A percentile compares a stretch with the other conserved stretches of the same genome.
phyloP scores from a whole-genome alignment of 495 filamentous ascomycete genomes.

The Coniosporium apollinis region DNA sequence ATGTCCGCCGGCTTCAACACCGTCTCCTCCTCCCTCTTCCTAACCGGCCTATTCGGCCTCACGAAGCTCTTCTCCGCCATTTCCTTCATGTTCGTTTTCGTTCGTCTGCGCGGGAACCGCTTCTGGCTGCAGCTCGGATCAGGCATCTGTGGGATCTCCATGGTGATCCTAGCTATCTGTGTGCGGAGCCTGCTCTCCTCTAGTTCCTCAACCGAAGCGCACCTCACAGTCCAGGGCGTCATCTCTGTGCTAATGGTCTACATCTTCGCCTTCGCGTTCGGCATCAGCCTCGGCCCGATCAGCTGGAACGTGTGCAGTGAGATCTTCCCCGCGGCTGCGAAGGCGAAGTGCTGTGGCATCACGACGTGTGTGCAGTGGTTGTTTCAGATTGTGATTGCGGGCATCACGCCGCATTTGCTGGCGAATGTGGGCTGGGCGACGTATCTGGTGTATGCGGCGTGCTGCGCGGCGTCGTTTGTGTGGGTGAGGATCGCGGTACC shows the following conservation, averaged over 20 bases:
- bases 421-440: slow-evolving; percentile 2
- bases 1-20: slow-evolving; percentile 9
- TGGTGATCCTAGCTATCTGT: slow-evolving; percentile 1
- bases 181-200: not conserved
- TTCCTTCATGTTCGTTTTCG: slow-evolving; percentile 7
- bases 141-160: slow-evolving; percentile 1
- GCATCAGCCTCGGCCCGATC: slow-evolving; percentile 1
- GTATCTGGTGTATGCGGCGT: slow-evolving; percentile 3
- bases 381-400: slow-evolving; percentile 4
- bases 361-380: slow-evolving; percentile 6
- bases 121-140: slow-evolving; percentile 9
- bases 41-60: slow-evolving; percentile 8
- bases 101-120: slow-evolving; percentile 2
- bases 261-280: slow-evolving; percentile 4
- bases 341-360: slow-evolving; percentile 6
- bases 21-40: slow-evolving; percentile 2
- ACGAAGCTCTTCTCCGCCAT: slow-evolving; percentile 6
- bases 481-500: slow-evolving; percentile 3
- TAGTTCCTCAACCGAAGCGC: not conserved
- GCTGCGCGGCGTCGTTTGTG: slow-evolving; percentile 1
- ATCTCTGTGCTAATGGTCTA: slow-evolving; percentile 6
- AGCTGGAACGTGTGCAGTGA: slow-evolving; percentile 6
- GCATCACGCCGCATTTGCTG: slow-evolving; percentile 2
- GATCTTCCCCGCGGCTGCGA: slow-evolving; percentile 5
- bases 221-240: not conserved